Evolutionary conservation across 2,329 filamentous ascomycete species (phyloP), one percentile per base, ranked within the genome.

Genomic region (Colletotrichum tropicicola): DNA sequence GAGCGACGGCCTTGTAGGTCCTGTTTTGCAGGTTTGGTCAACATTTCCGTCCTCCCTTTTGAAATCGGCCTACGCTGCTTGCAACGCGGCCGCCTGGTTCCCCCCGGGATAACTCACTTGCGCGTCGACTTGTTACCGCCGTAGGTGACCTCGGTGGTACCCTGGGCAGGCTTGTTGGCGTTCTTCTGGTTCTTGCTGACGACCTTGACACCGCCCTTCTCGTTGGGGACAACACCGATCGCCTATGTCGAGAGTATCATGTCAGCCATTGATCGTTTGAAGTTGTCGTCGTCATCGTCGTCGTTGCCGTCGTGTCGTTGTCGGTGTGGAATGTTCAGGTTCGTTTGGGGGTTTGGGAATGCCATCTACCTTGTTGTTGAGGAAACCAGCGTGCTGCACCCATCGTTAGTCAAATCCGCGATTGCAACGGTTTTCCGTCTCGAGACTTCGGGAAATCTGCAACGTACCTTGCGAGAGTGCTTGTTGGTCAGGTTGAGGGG

Each of bases 401-500:
- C 45, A 52, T 28, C 61, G 72, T 85, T 76, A 85, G 79, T 71
- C 27, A 37, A 53, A 53, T 15, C 27, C 32, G 48, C 43, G 9
- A n/a, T n/a, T n/a, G n/a, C n/a, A n/a, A n/a, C n/a, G n/a, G n/a
- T n/a, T n/a, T n/a, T n/a, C n/a, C n/a, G n/a, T n/a, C 25, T 30
- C 17, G 7, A 47, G 23, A 17, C 4, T 30, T n/a, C 17, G 7
- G 9, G 9, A 17, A 37, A 10, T 15, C 25, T 13, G 9, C 35
- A 35, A 62, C 79, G 70, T 83, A 96, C 93, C 91, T 97, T 98
- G 85, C 93, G 92, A 75, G 88, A 90, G 87, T 97, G 91, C 83
- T 91, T 86, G 91, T 98, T 98, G 81, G 84, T 87, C 82, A 98
- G 83, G 89, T 98, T 99, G 73, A 98, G 84, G 75, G 94, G 93